These are phyloP conservation scores for Trichoderma reesei DNA, from an alignment of 495 filamentous ascomycete species.

Conservation along the genomic window DNA sequence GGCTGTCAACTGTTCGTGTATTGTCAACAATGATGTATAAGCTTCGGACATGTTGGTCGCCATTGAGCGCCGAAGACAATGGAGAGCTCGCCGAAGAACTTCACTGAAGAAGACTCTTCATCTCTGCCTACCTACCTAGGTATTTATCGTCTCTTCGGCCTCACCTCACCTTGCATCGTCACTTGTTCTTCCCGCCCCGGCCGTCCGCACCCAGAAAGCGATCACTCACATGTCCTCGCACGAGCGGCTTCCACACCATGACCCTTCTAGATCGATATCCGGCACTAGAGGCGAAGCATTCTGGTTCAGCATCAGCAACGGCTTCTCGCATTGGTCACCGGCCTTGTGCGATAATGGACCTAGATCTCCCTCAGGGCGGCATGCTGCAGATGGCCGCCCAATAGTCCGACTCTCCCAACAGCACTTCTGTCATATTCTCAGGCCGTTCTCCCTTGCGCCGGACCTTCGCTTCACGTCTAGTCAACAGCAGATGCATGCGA, in stretches of 20 bases:
- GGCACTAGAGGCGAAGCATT: neutral
- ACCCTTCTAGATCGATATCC: neutral
- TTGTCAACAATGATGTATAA: too few relatives aligned
- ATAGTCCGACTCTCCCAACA: neutral
- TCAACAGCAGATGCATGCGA: neutral
- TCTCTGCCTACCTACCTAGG: too few relatives aligned
- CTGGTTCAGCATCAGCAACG: neutral
- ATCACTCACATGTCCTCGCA: neutral
- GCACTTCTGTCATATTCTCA: neutral
- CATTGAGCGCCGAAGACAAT: too few relatives aligned
- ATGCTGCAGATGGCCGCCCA: conserved; percentile 1
- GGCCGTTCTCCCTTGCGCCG: neutral
- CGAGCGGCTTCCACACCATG: neutral
- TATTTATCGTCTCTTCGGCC: neutral
- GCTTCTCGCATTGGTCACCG: neutral
- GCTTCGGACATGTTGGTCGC: too few relatives aligned
- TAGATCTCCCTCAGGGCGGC: neutral
- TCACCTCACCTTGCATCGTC: neutral
- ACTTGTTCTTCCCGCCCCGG: neutral
- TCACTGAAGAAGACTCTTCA: too few relatives aligned
- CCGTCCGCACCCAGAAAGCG: neutral
- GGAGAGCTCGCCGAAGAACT: too few relatives aligned
- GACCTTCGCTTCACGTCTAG: neutral
- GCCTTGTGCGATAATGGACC: neutral
- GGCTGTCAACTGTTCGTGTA: too few relatives aligned